phyloP scores from a whole-genome alignment of 352 stramenopile species.

The Pythium volutum region DNA sequence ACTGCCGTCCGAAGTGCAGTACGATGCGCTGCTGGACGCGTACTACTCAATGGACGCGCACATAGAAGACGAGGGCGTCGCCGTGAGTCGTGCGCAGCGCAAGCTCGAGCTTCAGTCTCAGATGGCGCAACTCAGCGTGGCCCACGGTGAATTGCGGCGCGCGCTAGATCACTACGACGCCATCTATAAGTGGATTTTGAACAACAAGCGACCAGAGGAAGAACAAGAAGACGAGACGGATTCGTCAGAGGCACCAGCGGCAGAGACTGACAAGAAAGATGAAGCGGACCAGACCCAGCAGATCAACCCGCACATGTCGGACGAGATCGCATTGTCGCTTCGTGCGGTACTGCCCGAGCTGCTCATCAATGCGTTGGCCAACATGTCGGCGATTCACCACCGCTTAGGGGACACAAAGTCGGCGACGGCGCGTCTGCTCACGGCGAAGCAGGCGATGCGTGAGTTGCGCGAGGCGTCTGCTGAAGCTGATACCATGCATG shows the following conservation, averaged over 20 bases:
- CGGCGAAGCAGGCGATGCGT: conserved; percentile 31
- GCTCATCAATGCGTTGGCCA: conserved; percentile 36
- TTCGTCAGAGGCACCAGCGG: not conserved
- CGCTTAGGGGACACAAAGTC: conserved; percentile 28
- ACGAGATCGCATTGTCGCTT: conserved; percentile 19
- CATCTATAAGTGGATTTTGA: conserved; percentile 10
- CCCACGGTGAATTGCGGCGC: conserved; percentile 30
- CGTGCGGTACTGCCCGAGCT: conserved; percentile 24
- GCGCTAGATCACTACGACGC: conserved; percentile 37
- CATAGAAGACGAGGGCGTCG: not conserved
- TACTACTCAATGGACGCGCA: conserved; percentile 6
- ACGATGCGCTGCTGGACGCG: conserved; percentile 14
- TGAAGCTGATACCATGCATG: not conserved
- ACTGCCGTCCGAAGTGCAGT: conserved; percentile 10
- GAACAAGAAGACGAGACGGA: not conserved
- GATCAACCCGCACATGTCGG: not conserved
- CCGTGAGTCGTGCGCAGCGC: conserved; percentile 10
- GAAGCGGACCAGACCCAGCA: not conserved
- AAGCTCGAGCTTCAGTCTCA: conserved; percentile 30
- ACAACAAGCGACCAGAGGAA: not conserved
- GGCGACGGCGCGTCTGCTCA: conserved; percentile 38
- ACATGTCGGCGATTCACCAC: conserved; percentile 34
- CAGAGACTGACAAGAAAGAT: not conserved
- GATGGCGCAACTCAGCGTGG: conserved; percentile 33
- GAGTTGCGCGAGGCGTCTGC: not conserved